These are phyloP conservation scores for Rhizopogon salebrosus DNA, from an alignment of 768 basidiomycete species.

Conservation along the genomic window DNA sequence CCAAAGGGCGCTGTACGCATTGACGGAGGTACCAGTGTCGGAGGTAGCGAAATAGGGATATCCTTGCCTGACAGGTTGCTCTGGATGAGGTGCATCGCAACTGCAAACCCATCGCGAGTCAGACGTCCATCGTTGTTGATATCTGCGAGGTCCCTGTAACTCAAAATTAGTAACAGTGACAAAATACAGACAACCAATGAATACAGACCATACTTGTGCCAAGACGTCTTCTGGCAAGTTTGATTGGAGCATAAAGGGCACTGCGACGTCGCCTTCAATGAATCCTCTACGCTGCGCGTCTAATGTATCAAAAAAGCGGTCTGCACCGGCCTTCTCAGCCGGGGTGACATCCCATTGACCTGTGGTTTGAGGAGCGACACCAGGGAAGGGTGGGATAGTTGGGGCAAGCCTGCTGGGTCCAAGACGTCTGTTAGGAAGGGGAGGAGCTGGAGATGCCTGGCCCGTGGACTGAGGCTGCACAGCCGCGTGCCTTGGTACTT, in stretches of 20 bases:
- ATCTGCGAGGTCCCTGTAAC: conserved; percentile 85
- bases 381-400: conserved; percentile 23
- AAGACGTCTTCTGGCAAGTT: conserved; percentile 75
- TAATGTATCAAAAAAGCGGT: conserved; percentile 77
- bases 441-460: conserved; percentile 24
- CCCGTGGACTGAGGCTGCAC: conserved; percentile 48
- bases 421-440: conserved; percentile 19
- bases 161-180: conserved; percentile 1
- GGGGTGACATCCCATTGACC: conserved; percentile 79
- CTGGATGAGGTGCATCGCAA: conserved; percentile 92
- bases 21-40: conserved; percentile 76
- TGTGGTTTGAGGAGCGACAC: conserved; percentile 19
- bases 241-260: conserved; percentile 92
- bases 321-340: conserved; percentile 71
- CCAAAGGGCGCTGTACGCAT: conserved; percentile 50
- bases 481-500: conserved; percentile 55
- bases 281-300: conserved; percentile 71
- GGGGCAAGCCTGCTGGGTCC: conserved; percentile 14
- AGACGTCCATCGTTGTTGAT: conserved; percentile 82
- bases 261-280: conserved; percentile 91
- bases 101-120: conserved; percentile 89
- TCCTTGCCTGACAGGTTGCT: conserved; percentile 76
- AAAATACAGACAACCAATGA: not conserved
- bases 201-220: conserved; percentile 84
- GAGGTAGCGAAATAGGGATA: conserved; percentile 66